Evolutionary conservation across 2,329 filamentous ascomycete species (phyloP), one percentile per base, ranked within the genome.

Genomic region (Parastagonospora nodorum): DNA sequence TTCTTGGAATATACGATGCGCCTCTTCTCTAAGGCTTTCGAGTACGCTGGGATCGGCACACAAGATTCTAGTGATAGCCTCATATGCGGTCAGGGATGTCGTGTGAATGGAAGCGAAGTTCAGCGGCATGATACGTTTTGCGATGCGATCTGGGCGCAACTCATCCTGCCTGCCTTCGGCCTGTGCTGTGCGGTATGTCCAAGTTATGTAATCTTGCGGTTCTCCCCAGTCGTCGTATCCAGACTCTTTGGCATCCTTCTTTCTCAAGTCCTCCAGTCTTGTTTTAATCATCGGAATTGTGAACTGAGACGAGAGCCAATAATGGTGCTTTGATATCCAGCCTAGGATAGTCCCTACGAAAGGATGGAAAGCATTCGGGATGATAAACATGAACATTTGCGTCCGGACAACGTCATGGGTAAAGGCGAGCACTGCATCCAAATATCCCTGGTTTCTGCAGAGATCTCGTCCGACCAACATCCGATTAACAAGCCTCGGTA

Each of bases 71-170:
- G 58, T 33, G 8, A 68, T 50, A 29, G 77, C 69, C 30, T 75
- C 76, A 39, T 79, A 77, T 2, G 78, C 76, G 0, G 82, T 83
- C 10, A 84, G 59, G 6, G 79, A 76, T 0, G 83, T 84, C 1
- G 83, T 85, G 66, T 85, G 82, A 24, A 84, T 83, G 14, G 82
- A 79, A 2, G 82, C 83, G 51, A 85, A 84, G 61, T 84, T 80
- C 37, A 86, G 71, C 0, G 82, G 80, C 31, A 86, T 69, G 5
- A 85, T 66, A 11, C 80, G 75, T 53, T 80, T 77, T 2, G 81
- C 79, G 12, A 86, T 77, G 36, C 75, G 74, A 2, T 71, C 61
- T 0, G 82, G 76, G 19, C 79, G 68, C 16, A 82, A 73, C 48
- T 85, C 81, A 11, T 71, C 63, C 5, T 16, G 32, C 12, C 68